phyloP scores from a whole-genome alignment of 768 basidiomycete genomes.

The Boletellus ananas region DNA sequence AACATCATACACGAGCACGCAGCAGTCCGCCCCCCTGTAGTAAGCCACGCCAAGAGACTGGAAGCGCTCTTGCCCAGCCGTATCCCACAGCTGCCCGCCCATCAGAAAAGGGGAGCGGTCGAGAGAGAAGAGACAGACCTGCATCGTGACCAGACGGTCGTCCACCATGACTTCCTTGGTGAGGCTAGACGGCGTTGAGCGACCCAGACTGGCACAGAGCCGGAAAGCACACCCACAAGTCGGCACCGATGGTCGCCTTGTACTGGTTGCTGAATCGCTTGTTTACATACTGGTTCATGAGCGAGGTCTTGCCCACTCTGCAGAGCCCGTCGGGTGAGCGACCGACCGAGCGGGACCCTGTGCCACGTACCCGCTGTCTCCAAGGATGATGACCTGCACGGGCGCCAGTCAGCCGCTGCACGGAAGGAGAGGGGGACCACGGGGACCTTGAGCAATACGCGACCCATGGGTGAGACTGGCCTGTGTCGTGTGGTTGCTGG shows the following conservation, averaged over 20 bases:
- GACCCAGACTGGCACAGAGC: slow-evolving; percentile 1
- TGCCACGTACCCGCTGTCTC: slow-evolving; percentile 82
- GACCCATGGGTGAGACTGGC: slow-evolving; percentile 66
- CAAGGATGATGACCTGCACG: slow-evolving; percentile 92
- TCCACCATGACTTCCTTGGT: slow-evolving; percentile 99
- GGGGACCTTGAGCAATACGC: slow-evolving; percentile 78
- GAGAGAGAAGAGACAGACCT: slow-evolving; percentile 49
- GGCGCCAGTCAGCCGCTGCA: slow-evolving; percentile 8
- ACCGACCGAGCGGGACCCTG: slow-evolving; percentile 1
- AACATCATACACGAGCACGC: slow-evolving; percentile 98
- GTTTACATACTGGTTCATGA: slow-evolving; percentile 99
- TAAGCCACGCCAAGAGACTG: slow-evolving; percentile 98
- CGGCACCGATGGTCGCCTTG: slow-evolving; percentile 97
- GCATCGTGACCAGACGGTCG: slow-evolving; percentile 97
- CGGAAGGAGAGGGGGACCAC: neutral
- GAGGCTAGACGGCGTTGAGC: slow-evolving; percentile 47
- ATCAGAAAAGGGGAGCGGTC: slow-evolving; percentile 2
- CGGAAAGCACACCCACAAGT: slow-evolving; percentile 64
- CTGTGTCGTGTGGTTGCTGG: no score
- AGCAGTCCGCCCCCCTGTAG: slow-evolving; percentile 98
- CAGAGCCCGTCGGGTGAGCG: slow-evolving; percentile 8
- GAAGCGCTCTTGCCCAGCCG: slow-evolving; percentile 99
- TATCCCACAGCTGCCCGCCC: slow-evolving; percentile 89
- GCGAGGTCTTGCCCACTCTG: slow-evolving; percentile 98
- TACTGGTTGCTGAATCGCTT: slow-evolving; percentile 99